Evolutionary conservation across 2,329 filamentous ascomycete genomes (phyloP).

Genomic region (Aspergillus unguis): DNA sequence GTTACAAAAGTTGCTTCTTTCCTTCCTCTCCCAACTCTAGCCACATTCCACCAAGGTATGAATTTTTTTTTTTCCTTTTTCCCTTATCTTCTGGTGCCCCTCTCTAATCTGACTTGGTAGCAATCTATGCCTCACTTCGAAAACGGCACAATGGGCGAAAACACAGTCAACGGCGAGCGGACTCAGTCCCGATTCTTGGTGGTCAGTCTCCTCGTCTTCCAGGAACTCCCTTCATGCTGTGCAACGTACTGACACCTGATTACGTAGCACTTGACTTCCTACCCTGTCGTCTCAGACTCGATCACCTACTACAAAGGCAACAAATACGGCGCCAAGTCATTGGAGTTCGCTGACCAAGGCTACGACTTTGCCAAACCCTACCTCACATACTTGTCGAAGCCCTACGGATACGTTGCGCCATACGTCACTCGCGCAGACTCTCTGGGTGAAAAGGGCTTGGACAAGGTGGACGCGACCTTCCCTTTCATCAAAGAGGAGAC

Average conservation of each 20-base stretch:
- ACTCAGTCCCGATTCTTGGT: constrained; percentile 47
- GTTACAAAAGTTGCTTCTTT: constrained; percentile 6
- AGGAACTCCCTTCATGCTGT: constrained; percentile 9
- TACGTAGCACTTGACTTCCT: constrained; percentile 73
- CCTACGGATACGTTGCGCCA: constrained; percentile 77
- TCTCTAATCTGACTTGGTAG: constrained; percentile 3
- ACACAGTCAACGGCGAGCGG: constrained; percentile 51
- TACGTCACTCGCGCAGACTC: constrained; percentile 80
- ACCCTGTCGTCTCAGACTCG: constrained; percentile 77
- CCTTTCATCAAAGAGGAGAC: constrained; percentile 74
- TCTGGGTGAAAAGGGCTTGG: constrained; percentile 69
- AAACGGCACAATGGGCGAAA: constrained; percentile 45
- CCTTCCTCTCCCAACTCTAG: not conserved
- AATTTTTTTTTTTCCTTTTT: not conserved
- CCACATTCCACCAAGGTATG: not conserved
- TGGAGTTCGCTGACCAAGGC: constrained; percentile 69
- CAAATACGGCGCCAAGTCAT: constrained; percentile 77
- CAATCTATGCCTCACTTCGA: constrained; percentile 50
- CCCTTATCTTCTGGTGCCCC: not conserved
- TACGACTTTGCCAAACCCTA: constrained; percentile 77
- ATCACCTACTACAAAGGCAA: constrained; percentile 76
- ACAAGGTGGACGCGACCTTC: constrained; percentile 66
- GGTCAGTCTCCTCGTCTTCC: constrained; percentile 27
- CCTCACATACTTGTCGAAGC: constrained; percentile 71
- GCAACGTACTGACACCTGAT: constrained; percentile 24